Base-by-base conservation (phyloP, 768 basidiomycete species). In the Xanthoconium purpureum region DNA sequence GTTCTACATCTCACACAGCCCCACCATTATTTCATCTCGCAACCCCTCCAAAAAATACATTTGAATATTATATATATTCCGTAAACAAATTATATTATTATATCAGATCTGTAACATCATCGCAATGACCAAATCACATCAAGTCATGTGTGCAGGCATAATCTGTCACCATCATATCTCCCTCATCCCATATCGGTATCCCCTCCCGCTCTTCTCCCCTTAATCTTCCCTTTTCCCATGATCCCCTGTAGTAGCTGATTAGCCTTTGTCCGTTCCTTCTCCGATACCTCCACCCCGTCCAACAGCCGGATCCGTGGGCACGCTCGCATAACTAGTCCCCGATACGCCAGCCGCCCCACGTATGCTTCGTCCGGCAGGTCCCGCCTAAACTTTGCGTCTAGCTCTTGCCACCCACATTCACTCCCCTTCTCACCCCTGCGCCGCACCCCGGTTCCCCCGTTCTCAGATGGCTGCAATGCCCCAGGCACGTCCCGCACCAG, bases 321-420 rank as follows among this genome's bases (percentile, higher is more conserved):
- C 33, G 82, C 84, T 28, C 84, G 75, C 89, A 95, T 93, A 46
- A 96, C 77, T 54, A 94, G 77, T 39, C 94, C 94, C 44, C 96
- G 87, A 74, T 98, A 98, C 44, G 85, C 89, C 33, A 95, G 78
- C 39, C 96, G 84, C 24, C 89, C 90, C 47, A 89, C 82, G 70
- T 98, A 98, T 70, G 81, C 83, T 48, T 82, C 87, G 73, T 98
- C 91, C 47, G 96, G 95, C 47, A 99, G 80, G 60, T 90, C 87
- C 67, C 89, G 86, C 18, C 95, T 85, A 79, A 95, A 98, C 67
- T 88, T 87, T 15, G 77, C 75, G 73, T 98, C 96, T 70, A 91
- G 75, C 61, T 85, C 85, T 63, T 83, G 77, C 92, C 93, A 97
- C 48, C 67, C 73, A 54, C 60, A 64, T 40, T 64, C 60, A 20